Evolutionary conservation across 2,329 filamentous ascomycete species (phyloP).

Genomic region (Alternaria tenuissima): DNA sequence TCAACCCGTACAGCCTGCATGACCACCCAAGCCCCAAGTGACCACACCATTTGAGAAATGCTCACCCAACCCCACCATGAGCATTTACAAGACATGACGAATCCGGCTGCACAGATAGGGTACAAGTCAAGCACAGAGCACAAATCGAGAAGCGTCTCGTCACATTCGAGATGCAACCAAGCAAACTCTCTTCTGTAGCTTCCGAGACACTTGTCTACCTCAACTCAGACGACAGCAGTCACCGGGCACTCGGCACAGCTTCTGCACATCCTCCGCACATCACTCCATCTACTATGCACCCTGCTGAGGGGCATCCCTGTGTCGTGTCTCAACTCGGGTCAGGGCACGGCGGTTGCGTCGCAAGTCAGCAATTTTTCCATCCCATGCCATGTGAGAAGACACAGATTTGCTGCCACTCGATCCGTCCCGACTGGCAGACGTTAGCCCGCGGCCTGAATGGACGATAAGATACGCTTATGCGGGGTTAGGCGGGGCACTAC

Average conservation of each 20-base stretch:
- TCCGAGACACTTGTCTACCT: slow-evolving; percentile 12
- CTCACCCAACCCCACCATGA: slow-evolving; percentile 24
- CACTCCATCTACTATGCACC: not conserved
- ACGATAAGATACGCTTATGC: slow-evolving; percentile 37
- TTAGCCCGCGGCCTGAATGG: slow-evolving; percentile 37
- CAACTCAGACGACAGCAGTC: slow-evolving; percentile 7
- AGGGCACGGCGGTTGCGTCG: slow-evolving; percentile 40
- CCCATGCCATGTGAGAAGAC: slow-evolving; percentile 15
- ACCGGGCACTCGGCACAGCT: slow-evolving; percentile 6
- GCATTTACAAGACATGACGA: slow-evolving; percentile 39
- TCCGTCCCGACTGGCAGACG: slow-evolving; percentile 43
- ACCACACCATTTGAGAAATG: slow-evolving; percentile 27
- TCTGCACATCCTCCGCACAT: slow-evolving; percentile 21
- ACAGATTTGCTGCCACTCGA: slow-evolving; percentile 31
- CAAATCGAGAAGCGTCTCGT: not conserved
- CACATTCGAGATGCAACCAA: slow-evolving; percentile 8
- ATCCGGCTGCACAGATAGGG: slow-evolving; percentile 7
- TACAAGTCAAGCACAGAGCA: slow-evolving; percentile 6
- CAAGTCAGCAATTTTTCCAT: slow-evolving; percentile 17
- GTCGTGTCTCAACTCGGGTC: slow-evolving; percentile 13
- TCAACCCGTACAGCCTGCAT: slow-evolving; percentile 11
- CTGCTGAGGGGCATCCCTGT: slow-evolving; percentile 10
- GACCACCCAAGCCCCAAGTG: slow-evolving; percentile 10
- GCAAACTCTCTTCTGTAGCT: slow-evolving; percentile 4
- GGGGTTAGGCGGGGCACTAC: slow-evolving; percentile 38